Evolutionary conservation across 257 asterid species (phyloP), one percentile per base, ranked within the genome.

Genomic region (Capsicum chinense): DNA sequence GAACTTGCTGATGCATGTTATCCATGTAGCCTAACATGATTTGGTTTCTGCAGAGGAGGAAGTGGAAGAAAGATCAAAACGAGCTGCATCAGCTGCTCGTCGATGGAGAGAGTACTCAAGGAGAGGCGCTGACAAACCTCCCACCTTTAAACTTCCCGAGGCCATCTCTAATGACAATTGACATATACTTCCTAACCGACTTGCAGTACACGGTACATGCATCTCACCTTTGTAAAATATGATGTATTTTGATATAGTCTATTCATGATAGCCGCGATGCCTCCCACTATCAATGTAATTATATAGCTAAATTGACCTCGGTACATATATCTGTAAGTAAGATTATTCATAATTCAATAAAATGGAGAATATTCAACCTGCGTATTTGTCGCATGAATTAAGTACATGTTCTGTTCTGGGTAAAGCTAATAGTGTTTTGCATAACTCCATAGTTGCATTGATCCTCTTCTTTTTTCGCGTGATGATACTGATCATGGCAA

Each of bases 31-130:
- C 14, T 50, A 11, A 66, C 66, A 26, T 66, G 67, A 52, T 50
- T 70, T 0, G 9, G 73, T 83, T 70, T 83, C 79, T 86, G 83
- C 95, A 92, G 99, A 94, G 87, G 98, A 92, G 84, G 93, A 92
- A 84, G 91, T 86, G 79, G 90, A 90, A 66, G 97, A 96, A 90
- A 88, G 97, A 87, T 92, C 95, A 5, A 87, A 89, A 35, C 90
- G 97, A 88, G 95, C 98, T 52, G 99, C 99, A 10, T 98, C 98
- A 13, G 99, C 99, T 37, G 90, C 99, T 83, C 97, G 98, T 35
- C 88, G 97, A 87, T 97, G 99, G 99, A 91, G 99, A 87, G 99
- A 97, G 86, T 95, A 97, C 86, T 97, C 99, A 2, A 86, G 99
- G 86, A 90, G 87, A 86, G 98, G 98, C 0, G 92, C 84, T 0